Conservation (phyloP, 768 basidiomycete species). For the Phaeotremella fagi region DNA sequence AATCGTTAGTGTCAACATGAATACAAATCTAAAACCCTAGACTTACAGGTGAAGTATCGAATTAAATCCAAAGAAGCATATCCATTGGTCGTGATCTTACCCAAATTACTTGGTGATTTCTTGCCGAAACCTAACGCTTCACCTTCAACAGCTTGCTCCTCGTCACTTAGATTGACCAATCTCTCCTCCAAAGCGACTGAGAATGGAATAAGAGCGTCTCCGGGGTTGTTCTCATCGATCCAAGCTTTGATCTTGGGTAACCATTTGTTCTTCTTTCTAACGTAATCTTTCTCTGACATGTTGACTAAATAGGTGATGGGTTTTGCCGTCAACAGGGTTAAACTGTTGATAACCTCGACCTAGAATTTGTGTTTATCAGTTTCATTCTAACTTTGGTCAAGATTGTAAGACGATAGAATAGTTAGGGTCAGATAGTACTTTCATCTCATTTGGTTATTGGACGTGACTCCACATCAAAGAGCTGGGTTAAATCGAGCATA, state of each 20-base stretch:
- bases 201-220: conserved; percentile 93
- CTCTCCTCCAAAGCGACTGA: conserved; percentile 94
- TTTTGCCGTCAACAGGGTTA: conserved; percentile 90
- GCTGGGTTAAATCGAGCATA: conserved; percentile 84
- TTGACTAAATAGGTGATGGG: conserved; percentile 98
- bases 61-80: conserved; percentile 76
- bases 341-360: conserved; percentile 50
- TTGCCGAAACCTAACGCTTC: conserved; percentile 63
- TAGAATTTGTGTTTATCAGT: conserved; percentile 10
- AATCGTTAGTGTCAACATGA: background rate
- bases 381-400: background rate
- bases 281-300: conserved; percentile 85
- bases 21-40: too few relatives aligned
- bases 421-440: conserved; percentile 46
- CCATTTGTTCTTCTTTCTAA: conserved; percentile 99
- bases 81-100: conserved; percentile 93
- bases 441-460: conserved; percentile 63
- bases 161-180: conserved; percentile 63
- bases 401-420: background rate
- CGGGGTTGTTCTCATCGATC: conserved; percentile 95
- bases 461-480: conserved; percentile 91
- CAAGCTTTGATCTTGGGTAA: conserved; percentile 94
- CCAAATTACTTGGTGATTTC: conserved; percentile 60
- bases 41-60: conserved; percentile 59
- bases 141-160: conserved; percentile 66